Evolutionary conservation across 441 rosid species (phyloP).

Genomic region (Gossypium schwendimanii): DNA sequence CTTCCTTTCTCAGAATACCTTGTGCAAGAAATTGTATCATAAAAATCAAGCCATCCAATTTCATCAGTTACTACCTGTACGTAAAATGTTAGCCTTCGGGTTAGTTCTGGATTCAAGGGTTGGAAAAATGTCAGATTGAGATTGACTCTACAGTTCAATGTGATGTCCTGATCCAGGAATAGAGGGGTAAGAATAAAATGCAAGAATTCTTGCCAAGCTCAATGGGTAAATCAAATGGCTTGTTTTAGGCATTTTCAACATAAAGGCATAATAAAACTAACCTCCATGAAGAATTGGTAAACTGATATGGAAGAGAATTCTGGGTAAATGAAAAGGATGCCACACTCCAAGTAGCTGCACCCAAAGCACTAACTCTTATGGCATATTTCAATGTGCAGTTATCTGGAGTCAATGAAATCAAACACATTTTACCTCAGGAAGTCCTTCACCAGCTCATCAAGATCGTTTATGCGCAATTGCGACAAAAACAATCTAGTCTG

Average conservation of each 20-base stretch:
- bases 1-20: slow-evolving; percentile 39
- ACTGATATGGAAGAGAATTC: slow-evolving; percentile 42
- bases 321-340: slow-evolving; percentile 50
- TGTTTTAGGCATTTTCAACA: slow-evolving; percentile 12
- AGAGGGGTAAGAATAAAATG: not conserved
- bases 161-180: not conserved
- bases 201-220: not conserved
- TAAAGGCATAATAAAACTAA: slow-evolving; percentile 18
- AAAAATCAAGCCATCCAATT: slow-evolving; percentile 70
- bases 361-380: slow-evolving; percentile 14
- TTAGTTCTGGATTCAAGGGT: not conserved
- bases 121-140: not conserved
- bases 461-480: slow-evolving; percentile 42
- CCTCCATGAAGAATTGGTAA: slow-evolving; percentile 66
- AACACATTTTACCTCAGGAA: slow-evolving; percentile 41
- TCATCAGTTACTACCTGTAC: slow-evolving; percentile 54
- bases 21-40: slow-evolving; percentile 22
- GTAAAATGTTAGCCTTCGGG: not conserved
- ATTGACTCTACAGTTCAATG: slow-evolving; percentile 2
- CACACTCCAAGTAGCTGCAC: slow-evolving; percentile 67
- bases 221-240: not conserved
- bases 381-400: slow-evolving; percentile 6
- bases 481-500: slow-evolving; percentile 44
- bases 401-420: not conserved
- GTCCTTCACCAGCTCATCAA: slow-evolving; percentile 51